These are phyloP conservation scores for Radiomyces spectabilis DNA, from an alignment of 192 early-diverging fungal species.

Conservation along the genomic window DNA sequence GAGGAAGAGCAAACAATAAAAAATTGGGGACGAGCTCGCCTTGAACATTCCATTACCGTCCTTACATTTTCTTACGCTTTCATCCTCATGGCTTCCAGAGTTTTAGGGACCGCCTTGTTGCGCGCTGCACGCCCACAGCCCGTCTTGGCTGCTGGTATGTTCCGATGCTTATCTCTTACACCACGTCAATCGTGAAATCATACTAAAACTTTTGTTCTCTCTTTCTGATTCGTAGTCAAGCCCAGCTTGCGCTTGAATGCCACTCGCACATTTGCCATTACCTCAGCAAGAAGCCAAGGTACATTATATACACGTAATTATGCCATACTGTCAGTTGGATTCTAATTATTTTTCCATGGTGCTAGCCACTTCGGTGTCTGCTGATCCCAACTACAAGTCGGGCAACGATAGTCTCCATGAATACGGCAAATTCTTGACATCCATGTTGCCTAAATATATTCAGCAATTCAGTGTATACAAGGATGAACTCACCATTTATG, in stretches of 20 bases:
- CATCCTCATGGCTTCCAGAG: slow-evolving; percentile 4
- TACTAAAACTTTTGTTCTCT: background rate
- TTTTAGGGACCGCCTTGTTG: background rate
- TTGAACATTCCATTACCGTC: no score
- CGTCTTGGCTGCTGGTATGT: slow-evolving; percentile 3
- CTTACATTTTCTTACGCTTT: no score
- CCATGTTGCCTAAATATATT: slow-evolving; percentile 87
- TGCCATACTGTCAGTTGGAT: background rate
- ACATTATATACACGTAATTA: background rate
- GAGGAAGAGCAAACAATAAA: no score
- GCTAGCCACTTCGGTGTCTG: background rate
- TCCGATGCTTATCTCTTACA: background rate
- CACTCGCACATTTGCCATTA: slow-evolving; percentile 7
- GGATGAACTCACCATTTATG: slow-evolving; percentile 93
- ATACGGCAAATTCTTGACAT: slow-evolving; percentile 83
- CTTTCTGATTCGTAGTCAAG: background rate
- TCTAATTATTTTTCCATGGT: background rate
- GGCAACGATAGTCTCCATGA: slow-evolving; percentile 57
- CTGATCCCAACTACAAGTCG: slow-evolving; percentile 28
- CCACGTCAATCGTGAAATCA: background rate
- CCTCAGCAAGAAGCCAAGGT: slow-evolving; percentile 12
- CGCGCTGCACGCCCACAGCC: background rate
- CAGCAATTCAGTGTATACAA: slow-evolving; percentile 98
- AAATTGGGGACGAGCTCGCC: no score
- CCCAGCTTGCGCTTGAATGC: slow-evolving; percentile 6